Evolutionary conservation across 306 rosid genomes (phyloP).

Genomic region (Vachellia pachyceras): DNA sequence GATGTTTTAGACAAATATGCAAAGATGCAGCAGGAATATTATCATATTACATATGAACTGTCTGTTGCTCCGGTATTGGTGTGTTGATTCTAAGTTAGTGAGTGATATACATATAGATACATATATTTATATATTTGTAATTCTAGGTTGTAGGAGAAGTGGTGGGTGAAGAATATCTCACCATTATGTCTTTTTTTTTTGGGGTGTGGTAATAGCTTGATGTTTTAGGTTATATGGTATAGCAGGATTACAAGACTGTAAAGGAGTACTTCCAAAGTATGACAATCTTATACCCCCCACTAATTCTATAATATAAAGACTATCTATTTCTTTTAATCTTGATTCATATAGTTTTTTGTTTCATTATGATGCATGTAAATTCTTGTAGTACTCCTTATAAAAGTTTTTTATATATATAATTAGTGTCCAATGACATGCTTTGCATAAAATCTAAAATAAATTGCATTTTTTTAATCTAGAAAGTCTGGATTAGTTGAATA

Average conservation of each 20-base stretch:
- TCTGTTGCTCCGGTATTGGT: slow-evolving; percentile 25
- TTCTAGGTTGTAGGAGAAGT: slow-evolving; percentile 7
- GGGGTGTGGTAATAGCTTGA: background rate
- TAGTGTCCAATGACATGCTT: too few species aligned
- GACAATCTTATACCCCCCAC: background rate
- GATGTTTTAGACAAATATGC: slow-evolving; percentile 4
- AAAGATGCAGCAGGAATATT: slow-evolving; percentile 12
- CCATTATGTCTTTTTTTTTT: background rate
- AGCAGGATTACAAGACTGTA: slow-evolving; percentile 41
- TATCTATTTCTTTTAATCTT: too few species aligned
- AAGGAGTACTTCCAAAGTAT: slow-evolving; percentile 31
- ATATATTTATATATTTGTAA: background rate
- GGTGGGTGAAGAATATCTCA: slow-evolving; percentile 31
- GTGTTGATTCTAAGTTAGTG: background rate
- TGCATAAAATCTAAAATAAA: too few species aligned
- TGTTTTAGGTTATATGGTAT: slow-evolving; percentile 39
- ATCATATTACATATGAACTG: slow-evolving; percentile 8
- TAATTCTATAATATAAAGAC: background rate
- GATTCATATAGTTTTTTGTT: background rate
- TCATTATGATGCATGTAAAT: background rate
- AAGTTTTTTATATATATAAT: too few species aligned
- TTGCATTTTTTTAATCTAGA: too few species aligned
- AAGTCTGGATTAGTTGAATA: too few species aligned
- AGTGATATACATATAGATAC: background rate
- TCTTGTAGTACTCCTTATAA: background rate